Percentiles rank a stretch among this genome's conserved stretches.
These are phyloP conservation scores for Saccharomycopsis selenospora DNA, from an alignment of 805 yeast genomes.

Conservation along the genomic window DNA sequence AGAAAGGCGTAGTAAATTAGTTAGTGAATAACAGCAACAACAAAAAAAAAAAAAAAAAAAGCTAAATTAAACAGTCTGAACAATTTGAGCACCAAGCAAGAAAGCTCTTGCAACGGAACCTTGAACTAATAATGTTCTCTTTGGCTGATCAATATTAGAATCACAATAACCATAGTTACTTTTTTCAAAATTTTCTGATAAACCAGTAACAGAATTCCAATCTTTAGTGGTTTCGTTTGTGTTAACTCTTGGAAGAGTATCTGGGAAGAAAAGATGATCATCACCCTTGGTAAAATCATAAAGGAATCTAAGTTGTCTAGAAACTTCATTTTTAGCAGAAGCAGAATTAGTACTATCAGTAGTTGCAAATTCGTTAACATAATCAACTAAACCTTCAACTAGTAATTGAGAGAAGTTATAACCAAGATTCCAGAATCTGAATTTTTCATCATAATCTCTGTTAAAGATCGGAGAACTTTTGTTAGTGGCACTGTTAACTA, in stretches of 20 bases:
- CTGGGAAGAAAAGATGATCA: constrained; percentile 55
- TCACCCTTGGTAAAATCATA: constrained; percentile 37
- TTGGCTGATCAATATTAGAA: constrained; percentile 31
- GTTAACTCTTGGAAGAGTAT: constrained; percentile 50
- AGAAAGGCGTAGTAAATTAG: too few species aligned
- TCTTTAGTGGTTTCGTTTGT: constrained; percentile 43
- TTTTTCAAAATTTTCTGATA: constrained; percentile 42
- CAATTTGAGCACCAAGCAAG: constrained; percentile 32
- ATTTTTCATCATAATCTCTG: constrained; percentile 46
- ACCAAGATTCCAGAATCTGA: constrained; percentile 58
- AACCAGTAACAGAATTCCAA: constrained; percentile 50
- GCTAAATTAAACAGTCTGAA: neutral
- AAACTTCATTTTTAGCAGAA: constrained; percentile 43
- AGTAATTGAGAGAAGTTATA: constrained; percentile 57
- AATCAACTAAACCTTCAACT: constrained; percentile 64
- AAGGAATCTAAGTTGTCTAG: constrained; percentile 41
- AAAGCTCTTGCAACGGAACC: constrained; percentile 68
- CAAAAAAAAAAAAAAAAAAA: neutral
- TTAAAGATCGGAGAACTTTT: constrained; percentile 51
- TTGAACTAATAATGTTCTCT: constrained; percentile 51
- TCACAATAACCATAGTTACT: constrained; percentile 44
- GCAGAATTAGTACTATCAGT: constrained; percentile 37
- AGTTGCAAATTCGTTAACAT: constrained; percentile 32
- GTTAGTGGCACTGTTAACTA: constrained; percentile 51
- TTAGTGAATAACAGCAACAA: neutral